Percentiles rank a stretch among this genome's conserved stretches.
phyloP scores from a whole-genome alignment of 75 land plant genomes.

The Sequoia sempervirens region DNA sequence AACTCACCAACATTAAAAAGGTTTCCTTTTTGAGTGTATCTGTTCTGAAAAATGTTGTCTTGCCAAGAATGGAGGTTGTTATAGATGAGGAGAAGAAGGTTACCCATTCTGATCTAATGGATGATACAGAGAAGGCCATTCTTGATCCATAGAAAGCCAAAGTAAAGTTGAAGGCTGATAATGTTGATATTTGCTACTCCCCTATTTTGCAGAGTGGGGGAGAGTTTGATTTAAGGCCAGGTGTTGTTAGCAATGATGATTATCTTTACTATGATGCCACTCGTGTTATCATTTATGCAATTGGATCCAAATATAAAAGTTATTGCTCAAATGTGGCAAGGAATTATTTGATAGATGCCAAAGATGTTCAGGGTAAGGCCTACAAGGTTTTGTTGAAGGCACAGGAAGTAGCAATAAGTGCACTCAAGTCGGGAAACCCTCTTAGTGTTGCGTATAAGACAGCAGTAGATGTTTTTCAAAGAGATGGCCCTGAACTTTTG shows the following conservation, averaged over 20 bases:
- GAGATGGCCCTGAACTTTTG: no score
- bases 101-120: no score
- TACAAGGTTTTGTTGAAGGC: constrained; percentile 85
- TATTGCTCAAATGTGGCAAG: constrained; percentile 90
- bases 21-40: no score
- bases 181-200: constrained; percentile 93
- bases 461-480: constrained; percentile 57
- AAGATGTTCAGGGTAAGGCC: constrained; percentile 67
- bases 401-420: constrained; percentile 79
- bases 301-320: constrained; percentile 77
- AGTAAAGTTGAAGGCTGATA: constrained; percentile 77
- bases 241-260: constrained; percentile 92
- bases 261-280: constrained; percentile 78
- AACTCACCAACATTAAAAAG: no score
- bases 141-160: constrained; percentile 47
- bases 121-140: no score
- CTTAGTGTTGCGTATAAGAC: constrained; percentile 65
- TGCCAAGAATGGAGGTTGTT: no score
- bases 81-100: no score
- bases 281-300: constrained; percentile 84
- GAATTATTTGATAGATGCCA: constrained; percentile 73
- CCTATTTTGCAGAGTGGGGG: constrained; percentile 95
- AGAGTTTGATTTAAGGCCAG: constrained; percentile 83
- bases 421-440: constrained; percentile 64
- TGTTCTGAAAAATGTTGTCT: no score